Evolutionary conservation across 2,329 filamentous ascomycete species (phyloP), one percentile per base, ranked within the genome.

Genomic region (Onygenales sp.): DNA sequence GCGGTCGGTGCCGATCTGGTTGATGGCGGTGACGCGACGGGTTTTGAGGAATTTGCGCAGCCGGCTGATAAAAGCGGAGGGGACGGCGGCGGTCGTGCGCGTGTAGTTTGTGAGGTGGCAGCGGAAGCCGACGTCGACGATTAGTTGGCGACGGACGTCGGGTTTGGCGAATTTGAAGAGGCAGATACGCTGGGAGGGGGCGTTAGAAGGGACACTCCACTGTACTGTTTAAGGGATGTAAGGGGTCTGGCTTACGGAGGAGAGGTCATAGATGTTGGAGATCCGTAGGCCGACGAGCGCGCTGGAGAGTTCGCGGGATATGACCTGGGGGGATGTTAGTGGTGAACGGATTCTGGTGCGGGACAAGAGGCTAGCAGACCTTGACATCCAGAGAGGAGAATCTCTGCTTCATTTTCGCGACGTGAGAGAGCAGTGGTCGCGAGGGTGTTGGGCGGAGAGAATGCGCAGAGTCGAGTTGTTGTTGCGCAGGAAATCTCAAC

Each of bases 91-190:
- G 1, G 92, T 92, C 0, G 90, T 86, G 59, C 93, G 87, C 32
- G 87, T 83, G 74, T 95, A 98, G 62, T 86, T 84, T 35, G 93
- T 97, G 55, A 97, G 78, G 68, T 98, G 93, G 70, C 89, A 94
- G 66, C 93, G 89, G 71, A 98, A 98, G 33, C 93, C 93, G 1
- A 89, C 93, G 69, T 98, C 93, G 63, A 98, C 83, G 50, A 98
- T 78, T 32, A 98, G 78, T 69, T 97, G 92, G 67, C 93, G 86
- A 70, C 91, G 90, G 60, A 85, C 81, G 65, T 92, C 85, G 43
- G 92, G 89, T 69, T 93, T 95, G 53, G 90, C 84, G 66, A 98
- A 93, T 68, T 96, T 97, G 70, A 98, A 81, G 31, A 97, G 84
- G 66, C 97, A 89, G 65, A 97, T 96, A 66, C 92, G 90, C 75